Evolutionary conservation across 768 basidiomycete genomes (phyloP), one percentile per base, ranked within the genome.

Genomic region (Leccinellum rugosiceps): DNA sequence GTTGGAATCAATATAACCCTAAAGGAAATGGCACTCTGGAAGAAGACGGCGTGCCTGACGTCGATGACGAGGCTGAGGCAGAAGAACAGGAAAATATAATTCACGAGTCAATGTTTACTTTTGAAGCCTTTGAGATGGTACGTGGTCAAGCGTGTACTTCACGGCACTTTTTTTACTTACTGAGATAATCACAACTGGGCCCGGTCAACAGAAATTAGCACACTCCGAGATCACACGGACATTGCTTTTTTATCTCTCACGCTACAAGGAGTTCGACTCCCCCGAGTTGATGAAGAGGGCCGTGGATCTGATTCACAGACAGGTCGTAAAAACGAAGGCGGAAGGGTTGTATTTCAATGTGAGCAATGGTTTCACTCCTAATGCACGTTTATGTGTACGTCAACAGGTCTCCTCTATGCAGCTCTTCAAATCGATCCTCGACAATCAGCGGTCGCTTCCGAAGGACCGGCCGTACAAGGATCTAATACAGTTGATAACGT

Each of bases 311-410:
- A 80, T 99, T 64, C 92, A 98, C 69, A 84, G 97, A 14, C 92
- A 96, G 62, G 94, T 88, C 46, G 84, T 99, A 59, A 87, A 83
- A 65, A 87, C 88, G 15, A 94, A 97, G 70, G 92, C 94, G 1
- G 97, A 98, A 69, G 96, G 89, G 0, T 74, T 99, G 9, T 98
- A 93, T 74, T 99, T 96, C 83, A 92, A 95, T 75, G 96, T 94
- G 58, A 53, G 82, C 72, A 49, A 13, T 31, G 9, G 19, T 28
- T 43, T 50, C 50, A 43, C 23, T 15, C 51, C 38, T 59, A 26
- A 34, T 49, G 38, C n/a, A 31, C 50, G 51, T 60, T 61, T 34
- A 58, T 52, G 50, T 41, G 61, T 61, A 70, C 59, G 57, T 72
- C 57, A 58, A 57, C 72, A 98, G 95, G 94, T 92, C 11, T 92